Evolutionary conservation across 2,329 filamentous ascomycete genomes (phyloP).

Genomic region (Aureobasidium sp.): DNA sequence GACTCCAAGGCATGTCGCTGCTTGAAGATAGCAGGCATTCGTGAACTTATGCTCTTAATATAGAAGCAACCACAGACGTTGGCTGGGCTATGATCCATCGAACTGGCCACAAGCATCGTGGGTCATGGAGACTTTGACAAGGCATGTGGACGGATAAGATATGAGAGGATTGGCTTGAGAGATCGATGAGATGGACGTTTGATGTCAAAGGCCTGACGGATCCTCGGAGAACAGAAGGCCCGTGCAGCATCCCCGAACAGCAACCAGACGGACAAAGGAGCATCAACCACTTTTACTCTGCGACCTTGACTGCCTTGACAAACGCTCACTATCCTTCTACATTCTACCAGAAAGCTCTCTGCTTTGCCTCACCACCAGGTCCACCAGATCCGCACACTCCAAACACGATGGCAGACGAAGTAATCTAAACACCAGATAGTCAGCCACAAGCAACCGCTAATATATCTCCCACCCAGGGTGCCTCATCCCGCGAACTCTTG

Average conservation of each 20-base stretch:
- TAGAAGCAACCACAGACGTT: too few species aligned
- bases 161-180: background rate
- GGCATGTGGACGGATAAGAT: background rate
- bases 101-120: too few species aligned
- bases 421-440: background rate
- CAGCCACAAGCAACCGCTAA: background rate
- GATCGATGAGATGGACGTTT: background rate
- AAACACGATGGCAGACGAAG: conserved; percentile 15
- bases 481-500: conserved; percentile 73
- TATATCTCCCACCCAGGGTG: conserved; percentile 42
- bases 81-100: too few species aligned
- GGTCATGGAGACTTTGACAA: too few species aligned
- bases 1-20: background rate
- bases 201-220: background rate
- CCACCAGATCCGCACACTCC: background rate
- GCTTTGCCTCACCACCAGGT: background rate
- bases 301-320: background rate
- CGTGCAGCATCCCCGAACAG: background rate
- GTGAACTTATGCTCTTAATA: too few species aligned
- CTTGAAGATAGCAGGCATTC: background rate
- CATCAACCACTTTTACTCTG: background rate
- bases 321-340: background rate
- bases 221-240: background rate
- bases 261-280: background rate
- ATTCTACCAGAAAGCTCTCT: background rate